Percentiles rank a stretch among this genome's conserved stretches.
Evolutionary conservation across 2,329 filamentous ascomycete species (phyloP).

Genomic region (Xylariaceae sp.): DNA sequence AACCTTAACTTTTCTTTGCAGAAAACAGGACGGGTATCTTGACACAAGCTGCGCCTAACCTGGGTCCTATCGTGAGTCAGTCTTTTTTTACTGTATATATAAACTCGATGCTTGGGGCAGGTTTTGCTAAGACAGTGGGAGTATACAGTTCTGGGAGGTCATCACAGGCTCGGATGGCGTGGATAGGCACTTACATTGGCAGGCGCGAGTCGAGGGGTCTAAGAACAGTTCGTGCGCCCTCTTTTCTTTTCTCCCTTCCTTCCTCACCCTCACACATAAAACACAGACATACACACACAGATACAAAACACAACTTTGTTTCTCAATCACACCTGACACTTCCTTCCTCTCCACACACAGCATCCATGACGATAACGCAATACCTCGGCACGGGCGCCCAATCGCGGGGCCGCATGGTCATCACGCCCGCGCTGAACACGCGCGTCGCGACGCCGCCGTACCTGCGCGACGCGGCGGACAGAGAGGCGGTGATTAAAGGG

Average conservation of each 20-base stretch:
- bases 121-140: not conserved
- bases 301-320: not conserved
- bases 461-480: conserved; percentile 51
- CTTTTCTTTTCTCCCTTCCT: not conserved
- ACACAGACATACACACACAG: too few relatives aligned
- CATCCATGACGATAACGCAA: conserved; percentile 49
- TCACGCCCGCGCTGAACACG: conserved; percentile 52
- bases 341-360: conserved; percentile 18
- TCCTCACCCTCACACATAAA: not conserved
- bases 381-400: conserved; percentile 60
- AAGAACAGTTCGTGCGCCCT: conserved; percentile 2
- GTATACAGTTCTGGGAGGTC: conserved; percentile 46
- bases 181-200: conserved; percentile 60
- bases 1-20: conserved; percentile 9
- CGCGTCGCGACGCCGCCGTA: conserved; percentile 55
- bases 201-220: conserved; percentile 55
- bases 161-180: conserved; percentile 52
- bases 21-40: conserved; percentile 47
- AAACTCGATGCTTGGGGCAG: not conserved
- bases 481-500: conserved; percentile 54
- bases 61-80: conserved; percentile 47
- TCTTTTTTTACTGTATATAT: not conserved
- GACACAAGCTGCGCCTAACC: conserved; percentile 58
- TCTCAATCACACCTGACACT: too few relatives aligned
- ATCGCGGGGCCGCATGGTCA: conserved; percentile 57